Evolutionary conservation across 495 filamentous ascomycete genomes (phyloP).

Genomic region (Trichoderma virens): DNA sequence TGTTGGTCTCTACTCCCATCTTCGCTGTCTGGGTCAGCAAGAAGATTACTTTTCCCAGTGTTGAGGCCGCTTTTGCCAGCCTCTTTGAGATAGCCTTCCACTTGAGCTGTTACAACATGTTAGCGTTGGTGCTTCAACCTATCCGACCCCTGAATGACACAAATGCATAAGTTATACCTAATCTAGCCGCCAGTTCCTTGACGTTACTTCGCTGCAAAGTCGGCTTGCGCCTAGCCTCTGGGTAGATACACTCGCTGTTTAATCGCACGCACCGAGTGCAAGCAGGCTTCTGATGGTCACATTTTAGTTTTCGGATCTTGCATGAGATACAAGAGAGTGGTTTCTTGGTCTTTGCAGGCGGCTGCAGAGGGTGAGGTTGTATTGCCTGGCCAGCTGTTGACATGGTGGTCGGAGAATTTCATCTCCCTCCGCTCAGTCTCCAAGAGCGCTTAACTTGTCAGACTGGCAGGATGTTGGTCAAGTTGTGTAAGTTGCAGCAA

Average conservation of each 20-base stretch:
- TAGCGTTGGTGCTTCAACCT: neutral
- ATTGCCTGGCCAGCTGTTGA: neutral
- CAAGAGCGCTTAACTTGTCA: neutral
- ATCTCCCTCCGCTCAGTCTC: neutral
- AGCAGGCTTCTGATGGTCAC: slow-evolving; percentile 57
- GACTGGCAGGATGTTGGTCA: neutral
- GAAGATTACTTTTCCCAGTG: neutral
- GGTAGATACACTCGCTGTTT: slow-evolving; percentile 68
- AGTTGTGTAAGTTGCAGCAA: neutral
- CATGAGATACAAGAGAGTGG: slow-evolving; percentile 49
- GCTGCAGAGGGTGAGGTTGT: neutral
- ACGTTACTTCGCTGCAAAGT: slow-evolving; percentile 84
- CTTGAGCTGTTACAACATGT: slow-evolving; percentile 28
- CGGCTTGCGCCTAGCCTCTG: slow-evolving; percentile 78
- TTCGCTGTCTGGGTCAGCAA: neutral
- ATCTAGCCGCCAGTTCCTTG: slow-evolving; percentile 71
- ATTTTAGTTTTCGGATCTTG: slow-evolving; percentile 56
- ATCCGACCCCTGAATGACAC: neutral
- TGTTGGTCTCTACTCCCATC: neutral
- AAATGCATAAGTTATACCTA: slow-evolving; percentile 44
- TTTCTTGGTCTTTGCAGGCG: slow-evolving; percentile 11
- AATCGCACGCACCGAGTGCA: slow-evolving; percentile 67
- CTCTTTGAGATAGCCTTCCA: slow-evolving; percentile 36
- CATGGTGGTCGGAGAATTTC: neutral
- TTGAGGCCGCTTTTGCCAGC: slow-evolving; percentile 16